A percentile compares a stretch with the other conserved stretches of the same genome.
These are phyloP conservation scores for Domatiomyces catenatus DNA, from an alignment of 2,329 filamentous ascomycete species.

Conservation along the genomic window DNA sequence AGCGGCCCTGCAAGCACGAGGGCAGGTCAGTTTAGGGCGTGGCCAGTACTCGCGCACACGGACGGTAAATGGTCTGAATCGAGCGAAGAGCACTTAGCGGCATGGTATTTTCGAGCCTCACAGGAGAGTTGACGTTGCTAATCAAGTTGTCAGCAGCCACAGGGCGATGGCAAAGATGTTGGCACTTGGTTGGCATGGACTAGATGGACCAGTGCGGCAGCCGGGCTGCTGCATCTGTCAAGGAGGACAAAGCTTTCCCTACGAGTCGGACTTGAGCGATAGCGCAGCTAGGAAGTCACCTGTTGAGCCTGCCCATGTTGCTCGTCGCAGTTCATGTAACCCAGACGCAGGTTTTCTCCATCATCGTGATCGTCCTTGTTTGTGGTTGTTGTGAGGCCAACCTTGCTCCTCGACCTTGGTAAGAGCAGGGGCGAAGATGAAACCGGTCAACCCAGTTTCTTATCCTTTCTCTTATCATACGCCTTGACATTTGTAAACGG, in stretches of 20 bases:
- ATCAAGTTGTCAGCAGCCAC: background rate
- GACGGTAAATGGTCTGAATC: background rate
- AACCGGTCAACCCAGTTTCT: slow-evolving; percentile 20
- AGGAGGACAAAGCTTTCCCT: background rate
- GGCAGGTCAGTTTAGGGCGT: background rate
- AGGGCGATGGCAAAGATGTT: background rate
- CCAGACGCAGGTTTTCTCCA: too few relatives aligned
- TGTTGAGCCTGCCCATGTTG: background rate
- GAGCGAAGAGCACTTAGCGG: background rate
- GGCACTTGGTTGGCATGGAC: background rate
- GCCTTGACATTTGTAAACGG: slow-evolving; percentile 48
- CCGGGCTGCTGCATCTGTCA: background rate
- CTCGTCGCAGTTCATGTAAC: too few relatives aligned
- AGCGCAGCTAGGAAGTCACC: background rate
- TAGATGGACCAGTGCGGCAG: background rate
- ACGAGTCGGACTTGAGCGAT: background rate
- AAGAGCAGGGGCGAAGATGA: background rate
- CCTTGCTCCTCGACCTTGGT: background rate
- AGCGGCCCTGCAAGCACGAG: background rate
- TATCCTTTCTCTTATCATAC: slow-evolving; percentile 34
- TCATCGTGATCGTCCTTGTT: background rate
- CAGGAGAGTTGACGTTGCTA: background rate
- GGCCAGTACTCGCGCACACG: background rate
- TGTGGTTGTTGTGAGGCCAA: background rate
- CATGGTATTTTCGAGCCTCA: background rate